These are phyloP conservation scores for Lactarius trivialis DNA, from an alignment of 768 basidiomycete genomes.

Conservation along the genomic window DNA sequence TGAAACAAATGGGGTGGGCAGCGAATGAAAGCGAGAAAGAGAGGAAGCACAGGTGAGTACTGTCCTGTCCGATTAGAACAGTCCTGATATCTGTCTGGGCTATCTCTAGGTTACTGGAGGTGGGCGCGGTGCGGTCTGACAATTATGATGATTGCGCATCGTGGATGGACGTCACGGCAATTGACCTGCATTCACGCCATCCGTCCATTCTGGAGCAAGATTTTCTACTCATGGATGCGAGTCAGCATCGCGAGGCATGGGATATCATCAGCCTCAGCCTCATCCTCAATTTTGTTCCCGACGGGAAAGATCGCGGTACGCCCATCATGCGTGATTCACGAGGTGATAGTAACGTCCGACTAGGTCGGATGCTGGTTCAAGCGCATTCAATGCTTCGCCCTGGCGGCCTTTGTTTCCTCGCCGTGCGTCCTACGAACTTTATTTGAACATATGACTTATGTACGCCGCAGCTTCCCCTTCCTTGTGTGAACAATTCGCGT, in stretches of 20 bases:
- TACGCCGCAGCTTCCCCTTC: slow-evolving; percentile 62
- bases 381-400: slow-evolving; percentile 49
- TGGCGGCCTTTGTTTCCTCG: slow-evolving; percentile 62
- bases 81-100: background rate
- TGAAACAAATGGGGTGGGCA: slow-evolving; percentile 44
- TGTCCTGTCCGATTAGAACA: slow-evolving; percentile 29
- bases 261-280: slow-evolving; percentile 79
- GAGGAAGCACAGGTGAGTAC: slow-evolving; percentile 36
- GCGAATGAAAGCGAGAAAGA: slow-evolving; percentile 22
- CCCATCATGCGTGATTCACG: background rate
- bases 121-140: slow-evolving; percentile 80
- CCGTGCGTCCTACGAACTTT: slow-evolving; percentile 37
- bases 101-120: slow-evolving; percentile 67
- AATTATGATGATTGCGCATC: slow-evolving; percentile 61
- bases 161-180: slow-evolving; percentile 72
- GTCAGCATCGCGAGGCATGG: slow-evolving; percentile 52
- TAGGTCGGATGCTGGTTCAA: slow-evolving; percentile 66
- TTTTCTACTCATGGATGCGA: slow-evolving; percentile 58
- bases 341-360: background rate
- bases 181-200: slow-evolving; percentile 82
- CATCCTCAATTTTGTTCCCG: slow-evolving; percentile 85
- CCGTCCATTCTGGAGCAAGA: slow-evolving; percentile 81
- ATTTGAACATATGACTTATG: background rate
- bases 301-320: slow-evolving; percentile 67
- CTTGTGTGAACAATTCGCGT: slow-evolving; percentile 82